Base-by-base conservation (phyloP, 805 yeast genomes). In the Hyphopichia homilentoma region DNA sequence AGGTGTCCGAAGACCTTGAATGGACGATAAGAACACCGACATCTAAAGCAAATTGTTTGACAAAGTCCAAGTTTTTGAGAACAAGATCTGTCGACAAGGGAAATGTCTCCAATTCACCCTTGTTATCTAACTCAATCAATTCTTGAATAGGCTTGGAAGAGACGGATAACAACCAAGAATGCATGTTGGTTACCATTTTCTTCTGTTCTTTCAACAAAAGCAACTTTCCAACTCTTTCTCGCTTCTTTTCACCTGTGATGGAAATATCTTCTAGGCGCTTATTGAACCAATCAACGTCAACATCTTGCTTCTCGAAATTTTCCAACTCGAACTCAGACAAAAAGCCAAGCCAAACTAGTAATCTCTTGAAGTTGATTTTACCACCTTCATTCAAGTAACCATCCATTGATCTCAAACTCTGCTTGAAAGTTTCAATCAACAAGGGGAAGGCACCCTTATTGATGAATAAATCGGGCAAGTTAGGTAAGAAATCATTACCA, bases 361-460 rank as follows among this genome's bases (percentile, higher is more conserved):
- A 67, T 44, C 95, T 71, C 37, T 68, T 61, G 41, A 89, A 68
- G 55, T 93, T 82, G 45, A 93, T 88, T 21, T 72, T 70, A 44
- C 98, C 98, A 34, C 73, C 69, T 41, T 84, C 84, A 48, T 86
- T 86, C 39, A 93, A 68, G 49, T 93, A 93, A 4, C 95, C 96
- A 53, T 84, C 95, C 35, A 77, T 61, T 40, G 73, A 73, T 44
- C 73, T 70, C 52, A 93, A 67, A 17, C 89, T 78, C 48, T 78
- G 79, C 56, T 89, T 93, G 65, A 93, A 93, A 11, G 96, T 82
- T 41, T 81, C 86, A 45, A 93, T 69, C 49, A 93, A 70, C 19
- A 88, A 73, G n/a, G 97, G 96, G 65, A 93, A 84, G 1, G 97
- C 98, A 46, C 97, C 97, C 47, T 89, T 93, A 54, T 88, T 89